Conservation (phyloP, 306 rosid species). For the Macrotyloma uniflorum region DNA sequence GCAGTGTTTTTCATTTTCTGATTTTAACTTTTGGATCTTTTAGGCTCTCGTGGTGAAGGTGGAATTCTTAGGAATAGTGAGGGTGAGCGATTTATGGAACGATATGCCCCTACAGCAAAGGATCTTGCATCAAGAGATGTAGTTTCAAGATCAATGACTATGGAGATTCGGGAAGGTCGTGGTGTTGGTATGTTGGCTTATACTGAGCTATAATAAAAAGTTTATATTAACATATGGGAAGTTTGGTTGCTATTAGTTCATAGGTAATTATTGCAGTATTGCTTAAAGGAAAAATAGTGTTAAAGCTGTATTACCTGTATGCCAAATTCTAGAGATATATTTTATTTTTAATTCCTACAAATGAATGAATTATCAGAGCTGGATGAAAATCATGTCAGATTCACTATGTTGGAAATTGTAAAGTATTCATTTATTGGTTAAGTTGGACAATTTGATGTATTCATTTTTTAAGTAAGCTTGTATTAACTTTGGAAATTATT, state of each 20-base stretch:
- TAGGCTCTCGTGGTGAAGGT: constrained; percentile 99
- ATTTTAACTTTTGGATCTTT: constrained; percentile 34
- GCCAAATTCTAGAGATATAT: constrained; percentile 2
- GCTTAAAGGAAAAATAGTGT: not conserved
- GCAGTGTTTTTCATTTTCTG: constrained; percentile 29
- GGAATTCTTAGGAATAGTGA: constrained; percentile 95
- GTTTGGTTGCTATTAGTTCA: constrained; percentile 6
- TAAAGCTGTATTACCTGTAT: constrained; percentile 10
- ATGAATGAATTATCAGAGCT: not conserved
- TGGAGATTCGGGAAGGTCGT: constrained; percentile 96
- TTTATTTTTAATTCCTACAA: not conserved
- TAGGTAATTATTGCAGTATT: not conserved
- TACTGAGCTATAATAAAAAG: not conserved
- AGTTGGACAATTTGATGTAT: constrained; percentile 22
- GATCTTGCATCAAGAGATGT: constrained; percentile 98
- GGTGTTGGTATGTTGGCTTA: constrained; percentile 73
- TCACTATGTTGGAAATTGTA: not conserved
- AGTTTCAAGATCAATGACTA: constrained; percentile 93
- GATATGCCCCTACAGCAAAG: constrained; percentile 97
- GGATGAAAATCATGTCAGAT: constrained; percentile 19
- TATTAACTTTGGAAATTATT: constrained; percentile 31
- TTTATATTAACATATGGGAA: not conserved
- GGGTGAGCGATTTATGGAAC: constrained; percentile 99
- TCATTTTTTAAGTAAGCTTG: not conserved
- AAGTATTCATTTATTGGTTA: constrained; percentile 16